Evolutionary conservation across 495 filamentous ascomycete genomes (phyloP), one percentile per base, ranked within the genome.

Genomic region (Xylaria curta): DNA sequence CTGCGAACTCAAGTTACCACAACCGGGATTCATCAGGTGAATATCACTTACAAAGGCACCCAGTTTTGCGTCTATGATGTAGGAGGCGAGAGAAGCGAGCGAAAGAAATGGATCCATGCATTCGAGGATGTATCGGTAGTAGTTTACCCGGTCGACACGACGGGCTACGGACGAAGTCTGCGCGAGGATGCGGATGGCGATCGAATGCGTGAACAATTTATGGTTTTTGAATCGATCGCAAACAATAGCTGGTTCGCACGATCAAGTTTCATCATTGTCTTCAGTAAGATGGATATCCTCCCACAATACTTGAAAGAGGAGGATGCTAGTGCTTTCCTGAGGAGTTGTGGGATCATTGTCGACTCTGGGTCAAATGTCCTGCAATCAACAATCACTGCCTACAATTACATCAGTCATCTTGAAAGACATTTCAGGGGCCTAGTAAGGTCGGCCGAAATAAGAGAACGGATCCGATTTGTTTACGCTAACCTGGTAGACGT

Each of bases 81-180:
- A 26, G 95, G 95, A 68, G 95, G 95, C 40, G 94, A 97, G 83
- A 86, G 95, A 71, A 96, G 93, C 80, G 95, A 98, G 80, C 89
- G 95, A 64, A 98, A 97, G 82, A 98, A 97, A 82, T 98, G 95
- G 95, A 97, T 97, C 74, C 94, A 97, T 82, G 97, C 94, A 84
- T 98, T 97, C 78, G 93, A 98, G 80, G 95, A 97, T 75, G 95
- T 97, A 24, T 67, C 65, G 21, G 10, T 12, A 17, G n/a, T 67
- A 15, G 8, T 67, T 31, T 53, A 24, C 33, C 46, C 65, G 7
- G 49, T 67, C 49, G 65, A 67, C n/a, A 26, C 49, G 31, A 67
- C 65, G 1, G 65, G 31, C 7, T 67, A 40, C 21, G 19, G 31
- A 40, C 54, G 7, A 28, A 26, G 17, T 17, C 33, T 67, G 5